phyloP scores from a whole-genome alignment of 257 asterid species.

The Ballota nigra region DNA sequence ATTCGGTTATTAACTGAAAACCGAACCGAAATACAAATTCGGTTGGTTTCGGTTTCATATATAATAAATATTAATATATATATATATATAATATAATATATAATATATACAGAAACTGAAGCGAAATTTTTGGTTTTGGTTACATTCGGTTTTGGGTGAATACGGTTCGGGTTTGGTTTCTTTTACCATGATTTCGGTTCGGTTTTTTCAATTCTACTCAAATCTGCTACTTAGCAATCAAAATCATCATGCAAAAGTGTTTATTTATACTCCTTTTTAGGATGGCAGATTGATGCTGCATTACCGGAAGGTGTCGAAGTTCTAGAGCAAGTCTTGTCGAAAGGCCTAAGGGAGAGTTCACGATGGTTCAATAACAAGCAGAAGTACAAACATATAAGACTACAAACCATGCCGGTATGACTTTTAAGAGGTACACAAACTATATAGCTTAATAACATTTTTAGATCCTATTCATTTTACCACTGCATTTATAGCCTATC shows the following conservation, averaged over 20 bases:
- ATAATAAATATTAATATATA: no score
- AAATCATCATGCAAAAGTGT: background rate
- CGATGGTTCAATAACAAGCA: slow-evolving; percentile 71
- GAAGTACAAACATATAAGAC: slow-evolving; percentile 78
- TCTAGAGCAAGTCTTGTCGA: slow-evolving; percentile 57
- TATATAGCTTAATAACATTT: background rate
- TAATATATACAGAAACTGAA: no score
- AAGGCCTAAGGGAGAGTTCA: slow-evolving; percentile 71
- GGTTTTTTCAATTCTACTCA: no score
- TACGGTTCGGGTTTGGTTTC: no score
- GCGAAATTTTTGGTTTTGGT: no score
- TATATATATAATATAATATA: no score
- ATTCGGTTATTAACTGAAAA: no score
- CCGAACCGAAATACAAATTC: no score
- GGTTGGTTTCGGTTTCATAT: no score
- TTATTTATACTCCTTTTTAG: slow-evolving; percentile 10
- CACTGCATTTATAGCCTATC: slow-evolving; percentile 36
- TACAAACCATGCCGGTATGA: slow-evolving; percentile 73
- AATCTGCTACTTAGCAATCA: background rate
- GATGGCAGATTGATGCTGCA: slow-evolving; percentile 70
- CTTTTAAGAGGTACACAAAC: slow-evolving; percentile 19
- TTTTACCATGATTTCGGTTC: no score
- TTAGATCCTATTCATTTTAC: background rate
- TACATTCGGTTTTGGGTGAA: no score
- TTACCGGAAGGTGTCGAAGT: slow-evolving; percentile 72